Percentiles rank a stretch among this genome's conserved stretches.
Evolutionary conservation across 2,329 filamentous ascomycete genomes (phyloP).

Genomic region (Penicillium janthinellum): DNA sequence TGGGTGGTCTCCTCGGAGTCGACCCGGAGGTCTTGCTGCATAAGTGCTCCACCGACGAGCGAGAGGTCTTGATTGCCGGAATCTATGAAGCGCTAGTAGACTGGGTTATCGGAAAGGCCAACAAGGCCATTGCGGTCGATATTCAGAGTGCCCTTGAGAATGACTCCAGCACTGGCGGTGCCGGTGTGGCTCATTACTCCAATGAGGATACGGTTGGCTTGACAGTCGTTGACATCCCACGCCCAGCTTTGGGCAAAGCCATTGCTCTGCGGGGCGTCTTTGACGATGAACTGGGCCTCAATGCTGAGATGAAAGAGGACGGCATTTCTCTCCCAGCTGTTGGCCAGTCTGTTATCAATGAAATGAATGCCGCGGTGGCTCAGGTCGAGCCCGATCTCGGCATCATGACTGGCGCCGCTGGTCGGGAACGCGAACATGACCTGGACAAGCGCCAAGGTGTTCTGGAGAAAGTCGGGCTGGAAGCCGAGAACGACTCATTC

Average conservation of each 20-base stretch:
- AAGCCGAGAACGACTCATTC: slow-evolving; percentile 80
- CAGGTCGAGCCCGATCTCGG: slow-evolving; percentile 79
- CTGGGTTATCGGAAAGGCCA: slow-evolving; percentile 89
- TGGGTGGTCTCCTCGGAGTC: slow-evolving; percentile 79
- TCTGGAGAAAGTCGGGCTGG: slow-evolving; percentile 82
- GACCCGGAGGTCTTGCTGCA: slow-evolving; percentile 79
- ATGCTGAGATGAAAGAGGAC: slow-evolving; percentile 95
- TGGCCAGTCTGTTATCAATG: slow-evolving; percentile 79
- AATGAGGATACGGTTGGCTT: slow-evolving; percentile 83
- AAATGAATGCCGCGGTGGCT: slow-evolving; percentile 80
- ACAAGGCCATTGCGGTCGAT: slow-evolving; percentile 77
- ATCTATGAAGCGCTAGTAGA: slow-evolving; percentile 94
- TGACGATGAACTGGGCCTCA: slow-evolving; percentile 89
- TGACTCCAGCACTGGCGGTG: slow-evolving; percentile 66
- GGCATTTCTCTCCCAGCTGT: slow-evolving; percentile 74
- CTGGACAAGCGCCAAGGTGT: slow-evolving; percentile 80
- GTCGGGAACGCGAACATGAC: slow-evolving; percentile 73
- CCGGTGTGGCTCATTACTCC: slow-evolving; percentile 65
- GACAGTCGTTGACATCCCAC: slow-evolving; percentile 83
- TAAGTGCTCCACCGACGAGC: slow-evolving; percentile 81
- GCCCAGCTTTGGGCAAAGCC: slow-evolving; percentile 79
- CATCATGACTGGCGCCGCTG: slow-evolving; percentile 66
- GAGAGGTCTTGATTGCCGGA: slow-evolving; percentile 77
- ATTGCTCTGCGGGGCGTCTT: slow-evolving; percentile 88
- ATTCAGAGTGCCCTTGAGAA: slow-evolving; percentile 66